phyloP scores from a whole-genome alignment of 768 basidiomycete species.

The Clavaria fumosa region DNA sequence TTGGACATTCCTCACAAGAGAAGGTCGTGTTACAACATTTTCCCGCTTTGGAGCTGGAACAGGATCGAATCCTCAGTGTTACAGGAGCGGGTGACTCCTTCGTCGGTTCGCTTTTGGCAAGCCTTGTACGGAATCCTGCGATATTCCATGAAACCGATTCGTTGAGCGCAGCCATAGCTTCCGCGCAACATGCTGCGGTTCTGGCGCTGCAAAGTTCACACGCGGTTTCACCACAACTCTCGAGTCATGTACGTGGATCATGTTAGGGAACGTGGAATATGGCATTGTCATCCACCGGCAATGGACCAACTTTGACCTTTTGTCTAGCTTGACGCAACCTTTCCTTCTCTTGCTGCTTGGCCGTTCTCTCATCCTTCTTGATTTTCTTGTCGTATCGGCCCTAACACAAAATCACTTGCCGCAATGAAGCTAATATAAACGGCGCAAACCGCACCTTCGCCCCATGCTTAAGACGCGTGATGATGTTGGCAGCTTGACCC shows the following conservation, averaged over 20 bases:
- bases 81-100: slow-evolving; percentile 91
- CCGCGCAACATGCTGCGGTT: slow-evolving; percentile 51
- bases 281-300: slow-evolving; percentile 9
- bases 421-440: not conserved
- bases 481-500: slow-evolving; percentile 67
- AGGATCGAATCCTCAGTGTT: slow-evolving; percentile 38
- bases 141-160: slow-evolving; percentile 30
- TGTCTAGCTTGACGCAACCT: slow-evolving; percentile 32
- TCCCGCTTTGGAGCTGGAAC: slow-evolving; percentile 33
- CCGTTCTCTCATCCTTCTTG: slow-evolving; percentile 24
- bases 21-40: slow-evolving; percentile 60
- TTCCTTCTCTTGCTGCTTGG: slow-evolving; percentile 30
- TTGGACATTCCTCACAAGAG: slow-evolving; percentile 28
- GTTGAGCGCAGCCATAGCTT: slow-evolving; percentile 29
- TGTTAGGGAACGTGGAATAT: not conserved
- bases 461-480: slow-evolving; percentile 64
- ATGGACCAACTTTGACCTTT: slow-evolving; percentile 46
- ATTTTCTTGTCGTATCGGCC: slow-evolving; percentile 39
- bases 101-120: slow-evolving; percentile 69
- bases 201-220: slow-evolving; percentile 39
- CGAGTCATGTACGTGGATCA: slow-evolving; percentile 13
- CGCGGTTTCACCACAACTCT: slow-evolving; percentile 55
- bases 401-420: slow-evolving; percentile 19
- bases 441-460: slow-evolving; percentile 33
- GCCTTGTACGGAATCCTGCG: slow-evolving; percentile 29